Evolutionary conservation across 768 basidiomycete species (phyloP), one percentile per base, ranked within the genome.

Genomic region (Hypholoma fasciculare): DNA sequence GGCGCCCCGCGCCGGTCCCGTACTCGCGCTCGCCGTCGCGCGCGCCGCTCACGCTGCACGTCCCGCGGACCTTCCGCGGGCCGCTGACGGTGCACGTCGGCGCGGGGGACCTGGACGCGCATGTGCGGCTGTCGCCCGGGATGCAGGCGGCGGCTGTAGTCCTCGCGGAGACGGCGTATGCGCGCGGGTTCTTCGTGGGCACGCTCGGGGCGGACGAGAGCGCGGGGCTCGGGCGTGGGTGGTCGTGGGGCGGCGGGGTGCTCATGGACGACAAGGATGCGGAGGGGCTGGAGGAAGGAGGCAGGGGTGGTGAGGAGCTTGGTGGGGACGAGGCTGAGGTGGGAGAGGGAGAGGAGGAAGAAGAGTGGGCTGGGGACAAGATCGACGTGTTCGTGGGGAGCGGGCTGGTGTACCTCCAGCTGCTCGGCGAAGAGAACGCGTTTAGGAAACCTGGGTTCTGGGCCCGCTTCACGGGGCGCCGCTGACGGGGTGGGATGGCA

Each of bases 21-120:
- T 47, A 54, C 44, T 46, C 53, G 36, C 59, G 40, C 60, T 52
- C 48, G 4, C 51, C 54, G 7, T 58, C 56, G 5, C 60, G 49
- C 50, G 63, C 68, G 5, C 61, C 67, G 27, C 39, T 69, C 17
- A 61, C 58, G 1, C 66, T 82, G 7, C 71, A 76, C 38, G 69
- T 82, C 12, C 80, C 80, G 23, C 67, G 67, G 16, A 75, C 78
- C 8, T 78, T 79, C 66, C 73, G 70, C 44, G 80, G 79, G 0
- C 73, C 76, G 2, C 63, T 78, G 16, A 73, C 71, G 0, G 64
- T 79, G 20, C 62, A 66, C 52, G 69, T 79, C 38, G 66, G 66
- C n/a, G 71, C 67, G 0, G 77, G 76, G 5, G 69, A 77, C 58
- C 66, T 78, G 20, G 75, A 74, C 40, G 65, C 61, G 9, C 77